These are phyloP conservation scores for Starmera stellimalicola DNA, from an alignment of 1,139 yeast genomes.

Conservation along the genomic window DNA sequence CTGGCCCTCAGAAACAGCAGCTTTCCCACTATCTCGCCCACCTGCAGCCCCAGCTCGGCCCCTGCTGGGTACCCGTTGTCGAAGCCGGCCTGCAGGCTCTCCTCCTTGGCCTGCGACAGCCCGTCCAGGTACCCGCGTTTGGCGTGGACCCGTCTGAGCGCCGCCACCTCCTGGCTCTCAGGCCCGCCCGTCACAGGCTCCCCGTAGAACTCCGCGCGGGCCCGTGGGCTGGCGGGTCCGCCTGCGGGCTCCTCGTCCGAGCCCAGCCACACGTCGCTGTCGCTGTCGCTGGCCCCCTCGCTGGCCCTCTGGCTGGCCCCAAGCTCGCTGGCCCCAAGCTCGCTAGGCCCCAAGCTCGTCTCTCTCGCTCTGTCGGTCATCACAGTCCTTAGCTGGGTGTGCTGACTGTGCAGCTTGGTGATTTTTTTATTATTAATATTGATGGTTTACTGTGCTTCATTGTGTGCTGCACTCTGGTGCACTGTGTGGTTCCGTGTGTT, in stretches of 20 bases:
- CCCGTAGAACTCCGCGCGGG: constrained; percentile 16
- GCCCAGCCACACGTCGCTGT: neutral
- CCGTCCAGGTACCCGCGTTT: constrained; percentile 88
- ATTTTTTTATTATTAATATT: too few species aligned
- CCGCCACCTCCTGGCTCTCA: constrained; percentile 21
- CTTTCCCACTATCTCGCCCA: constrained; percentile 58
- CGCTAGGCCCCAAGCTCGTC: neutral
- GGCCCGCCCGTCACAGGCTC: constrained; percentile 4
- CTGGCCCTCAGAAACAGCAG: constrained; percentile 24
- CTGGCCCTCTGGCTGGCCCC: too few species aligned
- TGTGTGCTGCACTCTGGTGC: too few species aligned
- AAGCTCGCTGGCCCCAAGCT: too few species aligned
- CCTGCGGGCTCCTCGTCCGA: neutral
- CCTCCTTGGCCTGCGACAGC: constrained; percentile 57
- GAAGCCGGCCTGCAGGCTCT: constrained; percentile 68
- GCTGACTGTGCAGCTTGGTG: too few species aligned
- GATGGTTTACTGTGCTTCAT: too few species aligned
- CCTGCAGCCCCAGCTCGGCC: constrained; percentile 53
- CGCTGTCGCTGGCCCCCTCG: too few species aligned
- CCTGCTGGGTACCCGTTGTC: constrained; percentile 75
- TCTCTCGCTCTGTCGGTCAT: constrained; percentile 1
- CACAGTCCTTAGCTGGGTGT: too few species aligned
- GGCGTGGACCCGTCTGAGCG: constrained; percentile 53
- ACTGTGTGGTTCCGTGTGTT: too few species aligned
- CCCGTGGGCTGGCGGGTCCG: constrained; percentile 9